A percentile compares a stretch with the other conserved stretches of the same genome.
phyloP scores from a whole-genome alignment of 2,329 filamentous ascomycete genomes.

The Orbilia oligospora region DNA sequence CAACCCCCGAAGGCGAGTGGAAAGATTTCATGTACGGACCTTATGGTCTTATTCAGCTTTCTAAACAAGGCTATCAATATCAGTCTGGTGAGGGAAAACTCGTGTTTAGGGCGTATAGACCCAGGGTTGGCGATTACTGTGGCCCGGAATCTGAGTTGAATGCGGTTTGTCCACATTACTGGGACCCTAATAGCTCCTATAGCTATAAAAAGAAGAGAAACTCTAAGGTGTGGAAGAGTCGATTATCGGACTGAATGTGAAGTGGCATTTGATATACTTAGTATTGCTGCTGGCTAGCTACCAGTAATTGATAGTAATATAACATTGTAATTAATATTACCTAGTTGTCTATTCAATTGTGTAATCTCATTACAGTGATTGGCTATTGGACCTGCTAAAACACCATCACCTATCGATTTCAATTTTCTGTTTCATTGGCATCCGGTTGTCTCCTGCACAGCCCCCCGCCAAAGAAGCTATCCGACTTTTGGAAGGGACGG shows the following conservation, averaged over 20 bases:
- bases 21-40: conserved; percentile 21
- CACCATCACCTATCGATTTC: too few relatives aligned
- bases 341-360: too few relatives aligned
- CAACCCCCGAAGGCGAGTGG: conserved; percentile 18
- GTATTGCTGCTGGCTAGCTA: too few relatives aligned
- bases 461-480: too few relatives aligned
- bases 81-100: background rate
- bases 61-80: conserved; percentile 10
- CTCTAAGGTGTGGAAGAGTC: background rate
- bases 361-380: too few relatives aligned
- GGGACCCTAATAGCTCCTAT: background rate
- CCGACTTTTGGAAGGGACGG: too few relatives aligned
- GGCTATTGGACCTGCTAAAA: too few relatives aligned
- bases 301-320: too few relatives aligned
- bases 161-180: conserved; percentile 18
- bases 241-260: background rate
- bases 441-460: too few relatives aligned
- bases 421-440: too few relatives aligned
- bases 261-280: background rate
- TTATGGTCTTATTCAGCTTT: conserved; percentile 2
- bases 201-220: conserved; percentile 11
- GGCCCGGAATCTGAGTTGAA: background rate
- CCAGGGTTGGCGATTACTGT: conserved; percentile 6
- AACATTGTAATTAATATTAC: too few relatives aligned
- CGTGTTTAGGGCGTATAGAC: background rate